Conservation (phyloP, 192 early-diverging fungal species). For the Oehlia diaphana region DNA sequence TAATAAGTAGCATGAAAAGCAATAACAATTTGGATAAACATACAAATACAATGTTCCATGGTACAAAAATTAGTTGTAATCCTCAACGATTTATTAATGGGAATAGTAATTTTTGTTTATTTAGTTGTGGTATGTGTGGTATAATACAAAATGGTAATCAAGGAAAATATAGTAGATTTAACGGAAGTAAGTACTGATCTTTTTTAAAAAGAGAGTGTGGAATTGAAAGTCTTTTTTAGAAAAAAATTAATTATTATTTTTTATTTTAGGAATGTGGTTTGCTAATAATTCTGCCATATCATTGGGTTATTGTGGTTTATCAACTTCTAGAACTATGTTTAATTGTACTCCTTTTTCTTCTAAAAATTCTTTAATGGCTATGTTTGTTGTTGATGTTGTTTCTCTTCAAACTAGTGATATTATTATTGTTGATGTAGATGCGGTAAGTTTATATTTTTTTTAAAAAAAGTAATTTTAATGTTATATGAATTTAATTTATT, state of each 20-base stretch:
- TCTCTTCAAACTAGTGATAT: background rate
- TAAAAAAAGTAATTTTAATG: background rate
- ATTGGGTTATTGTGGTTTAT: background rate
- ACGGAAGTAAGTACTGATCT: background rate
- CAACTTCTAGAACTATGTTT: background rate
- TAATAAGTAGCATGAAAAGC: background rate
- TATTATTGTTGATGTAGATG: constrained; percentile 1
- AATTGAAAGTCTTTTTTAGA: too few species aligned
- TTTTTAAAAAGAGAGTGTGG: too few species aligned
- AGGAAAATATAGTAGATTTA: constrained; percentile 8
- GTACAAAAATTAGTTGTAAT: constrained; percentile 7
- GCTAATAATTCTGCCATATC: background rate
- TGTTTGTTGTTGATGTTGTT: background rate
- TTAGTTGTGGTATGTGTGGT: background rate
- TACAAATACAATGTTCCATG: constrained; percentile 4
- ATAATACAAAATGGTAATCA: constrained; percentile 7
- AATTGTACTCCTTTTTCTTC: constrained; percentile 1
- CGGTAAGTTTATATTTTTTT: background rate
- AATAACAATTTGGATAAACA: background rate
- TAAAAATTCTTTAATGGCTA: background rate
- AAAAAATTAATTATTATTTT: background rate
- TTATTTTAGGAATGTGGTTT: constrained; percentile 7
- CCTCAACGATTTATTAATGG: background rate
- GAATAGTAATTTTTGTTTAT: background rate
- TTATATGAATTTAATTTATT: background rate